Conservation (phyloP, 2,329 filamentous ascomycete genomes). For the Penicillium frequentans region DNA sequence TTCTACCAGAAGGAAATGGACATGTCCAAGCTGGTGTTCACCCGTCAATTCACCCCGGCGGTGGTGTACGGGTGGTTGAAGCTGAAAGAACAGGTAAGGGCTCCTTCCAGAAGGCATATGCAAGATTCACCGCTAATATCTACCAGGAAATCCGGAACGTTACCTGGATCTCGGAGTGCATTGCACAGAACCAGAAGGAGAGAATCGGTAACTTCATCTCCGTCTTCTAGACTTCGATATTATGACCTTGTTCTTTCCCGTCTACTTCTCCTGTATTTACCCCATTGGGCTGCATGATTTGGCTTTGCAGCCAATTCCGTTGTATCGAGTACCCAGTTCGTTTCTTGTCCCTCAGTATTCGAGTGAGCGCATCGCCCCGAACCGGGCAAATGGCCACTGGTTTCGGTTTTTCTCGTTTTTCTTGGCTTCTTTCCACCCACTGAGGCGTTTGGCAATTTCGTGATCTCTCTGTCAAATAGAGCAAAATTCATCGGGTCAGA, state of each 20-base stretch:
- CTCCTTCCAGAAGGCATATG: not conserved
- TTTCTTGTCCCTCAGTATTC: conserved; percentile 21
- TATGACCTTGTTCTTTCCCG: conserved; percentile 12
- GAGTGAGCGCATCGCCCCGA: conserved; percentile 31
- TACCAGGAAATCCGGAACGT: conserved; percentile 96
- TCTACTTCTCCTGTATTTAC: conserved; percentile 18
- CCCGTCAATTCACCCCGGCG: conserved; percentile 89
- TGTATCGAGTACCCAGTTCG: conserved; percentile 33
- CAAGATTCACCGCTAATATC: conserved; percentile 22
- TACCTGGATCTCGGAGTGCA: conserved; percentile 99
- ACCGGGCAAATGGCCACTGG: conserved; percentile 15
- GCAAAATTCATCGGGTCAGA: conserved; percentile 16
- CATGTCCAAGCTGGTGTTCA: conserved; percentile 91
- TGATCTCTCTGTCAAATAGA: conserved; percentile 30
- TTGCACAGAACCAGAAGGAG: conserved; percentile 99
- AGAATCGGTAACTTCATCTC: conserved; percentile 98
- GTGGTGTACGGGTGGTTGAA: conserved; percentile 99
- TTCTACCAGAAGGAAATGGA: conserved; percentile 99
- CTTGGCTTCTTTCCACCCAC: conserved; percentile 6
- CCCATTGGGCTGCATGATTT: conserved; percentile 2
- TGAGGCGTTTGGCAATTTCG: conserved; percentile 28
- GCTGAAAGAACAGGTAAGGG: conserved; percentile 85
- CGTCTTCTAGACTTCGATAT: conserved; percentile 67
- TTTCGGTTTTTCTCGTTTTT: conserved; percentile 20
- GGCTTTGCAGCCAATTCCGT: conserved; percentile 14